Percentiles rank a stretch among this genome's conserved stretches.
phyloP scores from a whole-genome alignment of 2,329 filamentous ascomycete species.

The Zelopaecilomyces penicillatus region DNA sequence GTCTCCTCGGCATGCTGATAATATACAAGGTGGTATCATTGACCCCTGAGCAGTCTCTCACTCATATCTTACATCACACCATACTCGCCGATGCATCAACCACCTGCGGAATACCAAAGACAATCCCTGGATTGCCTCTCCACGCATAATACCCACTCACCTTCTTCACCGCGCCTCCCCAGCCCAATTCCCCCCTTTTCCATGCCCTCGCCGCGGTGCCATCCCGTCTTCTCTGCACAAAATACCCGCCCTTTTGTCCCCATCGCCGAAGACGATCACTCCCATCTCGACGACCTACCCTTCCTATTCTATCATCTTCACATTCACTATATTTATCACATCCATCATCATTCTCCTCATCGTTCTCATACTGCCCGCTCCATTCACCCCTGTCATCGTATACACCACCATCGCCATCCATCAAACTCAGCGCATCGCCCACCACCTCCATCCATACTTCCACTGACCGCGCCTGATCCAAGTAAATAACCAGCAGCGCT shows the following conservation, averaged over 20 bases:
- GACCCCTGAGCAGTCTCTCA: too few relatives aligned
- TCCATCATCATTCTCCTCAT: background rate
- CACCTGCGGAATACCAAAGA: conserved; percentile 16
- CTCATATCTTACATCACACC: conserved; percentile 7
- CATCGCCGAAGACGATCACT: too few relatives aligned
- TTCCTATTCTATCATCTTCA: too few relatives aligned
- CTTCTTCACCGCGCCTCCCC: conserved; percentile 36
- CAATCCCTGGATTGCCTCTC: conserved; percentile 18
- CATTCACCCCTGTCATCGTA: background rate
- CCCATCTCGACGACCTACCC: too few relatives aligned
- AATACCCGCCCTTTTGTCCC: conserved; percentile 8
- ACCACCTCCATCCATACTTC: conserved; percentile 41
- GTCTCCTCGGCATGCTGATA: too few relatives aligned
- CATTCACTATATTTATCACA: background rate
- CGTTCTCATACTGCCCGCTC: background rate
- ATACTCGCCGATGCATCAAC: conserved; percentile 11
- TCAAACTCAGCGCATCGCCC: background rate
- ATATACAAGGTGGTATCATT: too few relatives aligned
- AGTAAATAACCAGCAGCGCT: conserved; percentile 37
- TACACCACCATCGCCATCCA: background rate
- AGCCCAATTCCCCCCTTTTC: conserved; percentile 36
- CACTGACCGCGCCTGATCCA: conserved; percentile 36
- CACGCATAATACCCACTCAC: conserved; percentile 28
- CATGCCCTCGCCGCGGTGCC: conserved; percentile 27
- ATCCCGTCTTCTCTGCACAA: conserved; percentile 22